These are phyloP conservation scores for Aspergillus amoenus DNA, from an alignment of 2,329 filamentous ascomycete species.

Conservation along the genomic window DNA sequence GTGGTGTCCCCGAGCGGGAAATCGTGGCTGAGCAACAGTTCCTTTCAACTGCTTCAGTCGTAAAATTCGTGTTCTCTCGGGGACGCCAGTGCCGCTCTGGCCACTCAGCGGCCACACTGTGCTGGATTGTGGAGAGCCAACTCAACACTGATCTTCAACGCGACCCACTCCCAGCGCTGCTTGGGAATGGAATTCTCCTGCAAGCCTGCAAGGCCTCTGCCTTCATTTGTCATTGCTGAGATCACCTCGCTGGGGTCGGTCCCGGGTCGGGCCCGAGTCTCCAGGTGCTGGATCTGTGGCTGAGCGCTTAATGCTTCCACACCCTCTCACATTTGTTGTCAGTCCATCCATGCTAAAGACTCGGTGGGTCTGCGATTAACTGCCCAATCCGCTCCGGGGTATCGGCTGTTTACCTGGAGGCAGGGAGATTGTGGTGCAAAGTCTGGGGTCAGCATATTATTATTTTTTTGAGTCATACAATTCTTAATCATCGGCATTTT, in stretches of 20 bases:
- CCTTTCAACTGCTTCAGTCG: not conserved
- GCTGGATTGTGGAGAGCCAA: not conserved
- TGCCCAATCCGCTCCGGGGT: not conserved
- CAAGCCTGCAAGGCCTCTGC: conserved; percentile 2
- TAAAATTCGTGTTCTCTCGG: not conserved
- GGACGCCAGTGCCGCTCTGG: not conserved
- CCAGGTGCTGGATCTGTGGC: conserved; percentile 3
- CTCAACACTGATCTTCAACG: conserved; percentile 5
- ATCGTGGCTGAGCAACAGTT: not conserved
- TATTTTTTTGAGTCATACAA: not conserved
- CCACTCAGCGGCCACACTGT: not conserved
- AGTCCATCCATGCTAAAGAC: not conserved
- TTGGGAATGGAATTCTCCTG: not conserved
- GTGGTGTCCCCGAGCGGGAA: not conserved
- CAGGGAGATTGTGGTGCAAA: not conserved
- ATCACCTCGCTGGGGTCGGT: not conserved
- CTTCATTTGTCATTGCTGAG: conserved; percentile 1
- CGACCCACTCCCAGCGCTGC: not conserved
- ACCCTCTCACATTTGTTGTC: not conserved
- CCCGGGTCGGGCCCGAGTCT: not conserved
- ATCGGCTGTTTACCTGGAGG: not conserved
- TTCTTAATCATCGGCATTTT: not conserved
- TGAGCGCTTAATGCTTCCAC: not conserved
- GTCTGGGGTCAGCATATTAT: not conserved
- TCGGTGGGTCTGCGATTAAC: not conserved